Percentiles rank a stretch among this genome's conserved stretches.
phyloP scores from a whole-genome alignment of 257 asterid species.

The Gardenia jasminoides region DNA sequence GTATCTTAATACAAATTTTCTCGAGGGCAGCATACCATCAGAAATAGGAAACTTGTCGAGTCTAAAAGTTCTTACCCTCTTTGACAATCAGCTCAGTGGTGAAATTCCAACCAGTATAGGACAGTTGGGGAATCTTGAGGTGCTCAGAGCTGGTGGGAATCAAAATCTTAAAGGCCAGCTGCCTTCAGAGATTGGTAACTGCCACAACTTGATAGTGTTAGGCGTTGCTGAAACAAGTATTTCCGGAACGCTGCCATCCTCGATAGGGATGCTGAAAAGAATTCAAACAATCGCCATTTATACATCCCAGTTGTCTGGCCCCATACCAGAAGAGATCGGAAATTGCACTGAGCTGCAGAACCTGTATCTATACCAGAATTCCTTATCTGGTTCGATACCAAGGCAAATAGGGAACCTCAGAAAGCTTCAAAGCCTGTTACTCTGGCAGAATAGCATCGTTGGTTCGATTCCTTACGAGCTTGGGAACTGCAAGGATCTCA shows the following conservation, averaged over 20 bases:
- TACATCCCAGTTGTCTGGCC: constrained; percentile 67
- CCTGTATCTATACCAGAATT: constrained; percentile 73
- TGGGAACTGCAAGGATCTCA: constrained; percentile 61
- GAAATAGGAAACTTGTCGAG: constrained; percentile 59
- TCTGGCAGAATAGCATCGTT: constrained; percentile 82
- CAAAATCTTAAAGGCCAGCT: constrained; percentile 70
- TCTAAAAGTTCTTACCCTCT: constrained; percentile 53
- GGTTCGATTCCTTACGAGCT: constrained; percentile 72
- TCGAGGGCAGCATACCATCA: constrained; percentile 61
- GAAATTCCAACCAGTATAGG: constrained; percentile 73
- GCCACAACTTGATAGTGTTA: constrained; percentile 52
- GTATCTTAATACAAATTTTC: constrained; percentile 51
- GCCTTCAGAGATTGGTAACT: constrained; percentile 82
- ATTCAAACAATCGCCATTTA: constrained; percentile 80
- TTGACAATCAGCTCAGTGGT: constrained; percentile 79
- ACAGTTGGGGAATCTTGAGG: constrained; percentile 51
- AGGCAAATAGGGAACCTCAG: constrained; percentile 50
- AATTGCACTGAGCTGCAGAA: constrained; percentile 75
- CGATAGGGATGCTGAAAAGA: constrained; percentile 68
- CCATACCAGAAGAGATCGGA: constrained; percentile 87
- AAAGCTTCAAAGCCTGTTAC: constrained; percentile 54
- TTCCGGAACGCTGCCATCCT: constrained; percentile 67
- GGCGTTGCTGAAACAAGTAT: constrained; percentile 90
- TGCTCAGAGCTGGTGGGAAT: constrained; percentile 85
- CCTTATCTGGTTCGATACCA: constrained; percentile 77